Evolutionary conservation across 2,329 filamentous ascomycete genomes (phyloP).

Genomic region (Blastomyces silverae): DNA sequence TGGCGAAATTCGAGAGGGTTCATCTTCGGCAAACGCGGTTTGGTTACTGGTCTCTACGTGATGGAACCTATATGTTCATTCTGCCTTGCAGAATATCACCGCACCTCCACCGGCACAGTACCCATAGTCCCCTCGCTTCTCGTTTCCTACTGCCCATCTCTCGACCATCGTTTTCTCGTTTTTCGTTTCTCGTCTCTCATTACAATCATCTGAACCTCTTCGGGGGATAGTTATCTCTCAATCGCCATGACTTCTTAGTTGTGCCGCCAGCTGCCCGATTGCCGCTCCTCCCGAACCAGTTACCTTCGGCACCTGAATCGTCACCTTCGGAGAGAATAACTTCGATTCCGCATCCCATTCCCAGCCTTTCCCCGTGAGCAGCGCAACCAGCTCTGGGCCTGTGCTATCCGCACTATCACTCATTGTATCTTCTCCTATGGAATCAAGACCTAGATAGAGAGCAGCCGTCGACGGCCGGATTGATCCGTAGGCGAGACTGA

Average conservation of each 20-base stretch:
- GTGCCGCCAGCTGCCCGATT: slow-evolving; percentile 31
- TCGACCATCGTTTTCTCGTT: not conserved
- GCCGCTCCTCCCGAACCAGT: slow-evolving; percentile 23
- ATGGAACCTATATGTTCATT: not conserved
- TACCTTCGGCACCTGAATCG: slow-evolving; percentile 20
- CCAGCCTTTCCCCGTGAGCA: slow-evolving; percentile 35
- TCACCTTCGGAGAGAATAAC: slow-evolving; percentile 32
- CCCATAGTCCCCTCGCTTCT: too few species aligned
- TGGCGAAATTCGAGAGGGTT: not conserved
- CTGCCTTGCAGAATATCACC: not conserved
- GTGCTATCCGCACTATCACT: slow-evolving; percentile 24
- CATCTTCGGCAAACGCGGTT: not conserved
- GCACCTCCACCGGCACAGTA: not conserved
- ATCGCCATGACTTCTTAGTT: slow-evolving; percentile 29
- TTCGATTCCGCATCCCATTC: slow-evolving; percentile 33
- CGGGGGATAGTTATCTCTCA: slow-evolving; percentile 22
- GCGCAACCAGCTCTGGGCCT: slow-evolving; percentile 29
- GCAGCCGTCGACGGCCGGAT: slow-evolving; percentile 35
- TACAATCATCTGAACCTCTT: slow-evolving; percentile 1
- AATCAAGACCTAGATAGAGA: slow-evolving; percentile 34
- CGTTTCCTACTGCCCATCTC: too few species aligned
- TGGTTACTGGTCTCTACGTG: not conserved
- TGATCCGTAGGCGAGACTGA: slow-evolving; percentile 37
- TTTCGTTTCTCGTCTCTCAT: slow-evolving; percentile 6
- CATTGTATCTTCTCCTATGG: slow-evolving; percentile 19